These are phyloP conservation scores for Vaccinium macrocarpon DNA, from an alignment of 148 eudicot species.

Conservation along the genomic window DNA sequence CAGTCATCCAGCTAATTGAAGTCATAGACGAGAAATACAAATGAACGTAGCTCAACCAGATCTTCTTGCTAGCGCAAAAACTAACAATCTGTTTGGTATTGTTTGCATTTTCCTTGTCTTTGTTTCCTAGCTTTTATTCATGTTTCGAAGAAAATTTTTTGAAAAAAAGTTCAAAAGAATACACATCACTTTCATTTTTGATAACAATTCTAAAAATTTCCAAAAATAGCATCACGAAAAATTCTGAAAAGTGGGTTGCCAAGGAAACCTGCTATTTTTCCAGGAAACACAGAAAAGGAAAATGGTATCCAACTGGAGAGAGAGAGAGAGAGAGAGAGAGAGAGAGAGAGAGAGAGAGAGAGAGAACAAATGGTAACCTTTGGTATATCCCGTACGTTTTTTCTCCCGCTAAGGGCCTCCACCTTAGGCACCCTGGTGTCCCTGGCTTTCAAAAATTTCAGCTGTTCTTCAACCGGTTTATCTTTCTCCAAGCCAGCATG, in stretches of 20 bases:
- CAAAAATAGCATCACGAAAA: background rate
- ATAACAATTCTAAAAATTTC: background rate
- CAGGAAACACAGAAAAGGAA: background rate
- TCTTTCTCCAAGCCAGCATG: conserved; percentile 82
- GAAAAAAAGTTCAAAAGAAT: background rate
- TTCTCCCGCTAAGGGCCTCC: conserved; percentile 77
- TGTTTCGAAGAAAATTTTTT: background rate
- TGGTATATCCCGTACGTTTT: conserved; percentile 82
- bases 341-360: background rate
- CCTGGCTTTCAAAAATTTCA: conserved; percentile 53
- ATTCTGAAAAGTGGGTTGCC: background rate
- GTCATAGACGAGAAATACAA: background rate
- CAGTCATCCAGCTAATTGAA: background rate
- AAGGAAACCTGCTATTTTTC: background rate
- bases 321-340: background rate
- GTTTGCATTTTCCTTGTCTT: background rate
- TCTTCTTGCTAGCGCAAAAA: background rate
- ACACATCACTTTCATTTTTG: background rate
- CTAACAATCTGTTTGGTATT: background rate
- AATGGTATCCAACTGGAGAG: background rate
- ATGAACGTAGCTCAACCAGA: background rate
- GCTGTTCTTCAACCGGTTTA: conserved; percentile 62
- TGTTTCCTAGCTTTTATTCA: background rate
- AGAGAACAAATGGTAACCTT: conserved; percentile 37
- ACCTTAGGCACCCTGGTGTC: conserved; percentile 73